A percentile compares a stretch with the other conserved stretches of the same genome.
Conservation (phyloP, 805 yeast genomes). For the Sugiyamaella boreocaroliniensis region DNA sequence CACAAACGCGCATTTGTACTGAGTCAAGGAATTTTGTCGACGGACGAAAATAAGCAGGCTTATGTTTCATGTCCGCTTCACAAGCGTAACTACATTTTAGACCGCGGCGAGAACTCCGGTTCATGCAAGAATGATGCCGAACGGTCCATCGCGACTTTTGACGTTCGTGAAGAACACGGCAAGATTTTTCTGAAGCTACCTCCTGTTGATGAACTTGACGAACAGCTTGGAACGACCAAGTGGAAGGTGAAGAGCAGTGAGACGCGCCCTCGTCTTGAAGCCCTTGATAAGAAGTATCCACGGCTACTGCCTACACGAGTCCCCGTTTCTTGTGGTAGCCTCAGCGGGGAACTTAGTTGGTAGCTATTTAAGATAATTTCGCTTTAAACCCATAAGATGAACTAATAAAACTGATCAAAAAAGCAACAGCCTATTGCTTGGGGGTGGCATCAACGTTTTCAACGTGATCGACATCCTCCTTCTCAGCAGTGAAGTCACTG, state of each 20-base stretch:
- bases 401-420: background rate
- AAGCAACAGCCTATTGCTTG: background rate
- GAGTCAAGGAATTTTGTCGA: slow-evolving; percentile 32
- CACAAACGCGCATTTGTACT: slow-evolving; percentile 36
- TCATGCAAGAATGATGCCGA: slow-evolving; percentile 29
- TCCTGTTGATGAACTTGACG: slow-evolving; percentile 31
- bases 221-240: slow-evolving; percentile 30
- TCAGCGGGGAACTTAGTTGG: background rate
- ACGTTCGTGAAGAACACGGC: slow-evolving; percentile 31
- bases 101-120: slow-evolving; percentile 24
- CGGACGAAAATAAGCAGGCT: slow-evolving; percentile 29
- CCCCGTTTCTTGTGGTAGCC: slow-evolving; percentile 1
- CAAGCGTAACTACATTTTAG: slow-evolving; percentile 31
- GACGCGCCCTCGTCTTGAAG: background rate
- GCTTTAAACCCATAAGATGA: background rate
- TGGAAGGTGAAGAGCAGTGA: slow-evolving; percentile 30
- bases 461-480: background rate
- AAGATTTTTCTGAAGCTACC: slow-evolving; percentile 30
- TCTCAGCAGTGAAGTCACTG: background rate
- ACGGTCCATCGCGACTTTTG: slow-evolving; percentile 34
- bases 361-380: background rate
- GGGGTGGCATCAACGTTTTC: background rate
- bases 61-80: slow-evolving; percentile 36
- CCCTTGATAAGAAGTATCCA: background rate
- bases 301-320: slow-evolving; percentile 1